Evolutionary conservation across 163 green algal genomes (phyloP).

Genomic region (Scenedesmus sp.): DNA sequence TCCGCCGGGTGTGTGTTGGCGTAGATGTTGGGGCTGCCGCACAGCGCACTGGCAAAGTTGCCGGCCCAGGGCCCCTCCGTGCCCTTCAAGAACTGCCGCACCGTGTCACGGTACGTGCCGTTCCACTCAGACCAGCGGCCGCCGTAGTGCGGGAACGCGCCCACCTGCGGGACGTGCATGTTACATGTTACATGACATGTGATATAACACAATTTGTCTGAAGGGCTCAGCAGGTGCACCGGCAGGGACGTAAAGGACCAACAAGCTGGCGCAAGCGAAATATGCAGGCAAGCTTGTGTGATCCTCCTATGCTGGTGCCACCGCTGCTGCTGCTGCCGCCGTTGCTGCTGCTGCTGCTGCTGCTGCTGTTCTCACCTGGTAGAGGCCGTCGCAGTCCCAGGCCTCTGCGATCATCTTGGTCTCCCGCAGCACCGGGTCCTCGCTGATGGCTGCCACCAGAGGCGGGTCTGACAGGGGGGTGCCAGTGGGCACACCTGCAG

Average conservation of each 20-base stretch:
- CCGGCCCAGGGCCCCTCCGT: conserved; percentile 87
- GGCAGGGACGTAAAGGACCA: too few relatives aligned
- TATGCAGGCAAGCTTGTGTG: too few relatives aligned
- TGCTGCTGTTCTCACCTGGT: conserved; percentile 77
- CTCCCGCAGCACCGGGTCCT: conserved; percentile 92
- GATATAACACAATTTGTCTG: background rate
- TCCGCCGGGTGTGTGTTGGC: conserved; percentile 76
- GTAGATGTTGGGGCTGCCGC: conserved; percentile 95
- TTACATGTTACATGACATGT: background rate
- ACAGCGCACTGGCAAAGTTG: conserved; percentile 89
- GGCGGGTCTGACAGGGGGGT: conserved; percentile 91
- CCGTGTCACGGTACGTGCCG: conserved; percentile 92
- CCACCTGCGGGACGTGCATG: conserved; percentile 75
- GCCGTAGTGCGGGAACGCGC: conserved; percentile 97
- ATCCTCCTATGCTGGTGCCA: too few relatives aligned
- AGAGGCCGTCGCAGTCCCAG: conserved; percentile 97
- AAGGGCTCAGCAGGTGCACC: too few relatives aligned
- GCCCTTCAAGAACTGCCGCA: conserved; percentile 84
- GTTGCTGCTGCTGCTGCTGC: too few relatives aligned
- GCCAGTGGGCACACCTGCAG: conserved; percentile 82
- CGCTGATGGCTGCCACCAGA: conserved; percentile 92
- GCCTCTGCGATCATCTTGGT: conserved; percentile 98
- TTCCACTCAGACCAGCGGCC: conserved; percentile 99
- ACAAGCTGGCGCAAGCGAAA: too few relatives aligned
- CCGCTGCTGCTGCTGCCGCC: too few relatives aligned